These are phyloP conservation scores for Lolium multiflorum DNA, from an alignment of 176 grass and related monocot species.

Conservation along the genomic window DNA sequence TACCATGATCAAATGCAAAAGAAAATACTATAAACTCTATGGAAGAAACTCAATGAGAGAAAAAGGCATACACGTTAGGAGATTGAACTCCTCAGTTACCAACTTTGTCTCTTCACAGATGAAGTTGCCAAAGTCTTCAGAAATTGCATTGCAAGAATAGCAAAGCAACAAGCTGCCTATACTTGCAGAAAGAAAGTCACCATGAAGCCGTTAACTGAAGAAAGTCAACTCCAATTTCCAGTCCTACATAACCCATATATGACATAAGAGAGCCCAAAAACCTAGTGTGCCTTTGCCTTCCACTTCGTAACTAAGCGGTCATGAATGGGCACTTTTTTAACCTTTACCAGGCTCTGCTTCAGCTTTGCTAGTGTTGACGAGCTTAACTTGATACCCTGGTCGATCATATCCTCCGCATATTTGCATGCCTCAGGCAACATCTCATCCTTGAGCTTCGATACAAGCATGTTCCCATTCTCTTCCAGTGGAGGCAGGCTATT, in stretches of 20 bases:
- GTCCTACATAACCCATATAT: slow-evolving; percentile 17
- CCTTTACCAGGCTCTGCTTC: slow-evolving; percentile 64
- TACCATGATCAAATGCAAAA: too few relatives aligned
- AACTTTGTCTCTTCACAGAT: not conserved
- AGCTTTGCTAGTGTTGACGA: slow-evolving; percentile 72
- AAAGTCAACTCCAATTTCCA: not conserved
- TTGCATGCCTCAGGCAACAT: slow-evolving; percentile 93
- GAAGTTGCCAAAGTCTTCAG: not conserved
- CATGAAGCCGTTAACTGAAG: not conserved
- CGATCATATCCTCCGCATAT: slow-evolving; percentile 87
- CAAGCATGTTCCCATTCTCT: slow-evolving; percentile 77
- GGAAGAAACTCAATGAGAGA: too few relatives aligned
- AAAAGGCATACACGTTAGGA: too few relatives aligned
- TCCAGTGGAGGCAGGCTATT: slow-evolving; percentile 65
- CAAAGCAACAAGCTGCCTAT: not conserved
- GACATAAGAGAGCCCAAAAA: slow-evolving; percentile 20
- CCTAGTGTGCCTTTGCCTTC: slow-evolving; percentile 75
- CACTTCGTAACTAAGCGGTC: slow-evolving; percentile 77
- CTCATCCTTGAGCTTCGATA: slow-evolving; percentile 58
- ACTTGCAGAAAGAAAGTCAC: slow-evolving; percentile 14
- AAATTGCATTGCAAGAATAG: not conserved
- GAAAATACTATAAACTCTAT: too few relatives aligned
- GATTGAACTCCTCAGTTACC: not conserved
- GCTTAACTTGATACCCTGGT: slow-evolving; percentile 75
- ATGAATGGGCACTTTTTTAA: slow-evolving; percentile 64